Conservation (phyloP, 2,329 filamentous ascomycete genomes). For the Sphaerostilbella broomeana region DNA sequence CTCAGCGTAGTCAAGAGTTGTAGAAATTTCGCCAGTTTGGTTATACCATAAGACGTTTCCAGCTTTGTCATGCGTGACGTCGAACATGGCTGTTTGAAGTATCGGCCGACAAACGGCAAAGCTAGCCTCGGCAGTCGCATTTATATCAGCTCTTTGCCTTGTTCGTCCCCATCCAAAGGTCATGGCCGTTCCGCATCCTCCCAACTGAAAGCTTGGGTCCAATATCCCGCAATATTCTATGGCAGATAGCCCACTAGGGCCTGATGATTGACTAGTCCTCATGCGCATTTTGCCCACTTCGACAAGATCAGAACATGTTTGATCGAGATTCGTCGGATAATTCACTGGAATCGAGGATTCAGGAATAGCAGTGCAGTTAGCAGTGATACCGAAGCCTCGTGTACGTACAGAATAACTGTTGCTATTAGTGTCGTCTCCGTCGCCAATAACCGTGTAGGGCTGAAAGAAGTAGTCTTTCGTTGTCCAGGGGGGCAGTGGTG, state of each 20-base stretch:
- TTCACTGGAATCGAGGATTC: neutral
- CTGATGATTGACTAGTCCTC: neutral
- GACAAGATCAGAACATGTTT: neutral
- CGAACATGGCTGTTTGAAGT: slow-evolving; percentile 29
- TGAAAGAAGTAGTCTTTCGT: slow-evolving; percentile 40
- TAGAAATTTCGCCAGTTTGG: slow-evolving; percentile 10
- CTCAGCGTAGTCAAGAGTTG: slow-evolving; percentile 15
- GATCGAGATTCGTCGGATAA: neutral
- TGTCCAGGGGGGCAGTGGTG: slow-evolving; percentile 44
- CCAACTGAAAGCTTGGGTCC: neutral
- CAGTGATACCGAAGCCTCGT: slow-evolving; percentile 22
- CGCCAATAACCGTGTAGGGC: slow-evolving; percentile 21
- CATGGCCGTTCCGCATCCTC: slow-evolving; percentile 4
- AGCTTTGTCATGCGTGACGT: slow-evolving; percentile 22
- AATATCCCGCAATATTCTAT: slow-evolving; percentile 16
- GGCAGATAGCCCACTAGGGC: slow-evolving; percentile 1
- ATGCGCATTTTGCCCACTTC: neutral
- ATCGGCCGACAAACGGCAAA: slow-evolving; percentile 22
- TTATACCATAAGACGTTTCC: slow-evolving; percentile 22
- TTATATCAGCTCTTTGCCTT: neutral
- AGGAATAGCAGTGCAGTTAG: slow-evolving; percentile 18
- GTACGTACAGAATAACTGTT: slow-evolving; percentile 14
- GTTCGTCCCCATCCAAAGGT: slow-evolving; percentile 21
- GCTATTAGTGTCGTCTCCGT: neutral
- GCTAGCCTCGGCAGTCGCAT: slow-evolving; percentile 14